Evolutionary conservation across 2,329 filamentous ascomycete genomes (phyloP).

Genomic region (Hyphodiscus sp.): DNA sequence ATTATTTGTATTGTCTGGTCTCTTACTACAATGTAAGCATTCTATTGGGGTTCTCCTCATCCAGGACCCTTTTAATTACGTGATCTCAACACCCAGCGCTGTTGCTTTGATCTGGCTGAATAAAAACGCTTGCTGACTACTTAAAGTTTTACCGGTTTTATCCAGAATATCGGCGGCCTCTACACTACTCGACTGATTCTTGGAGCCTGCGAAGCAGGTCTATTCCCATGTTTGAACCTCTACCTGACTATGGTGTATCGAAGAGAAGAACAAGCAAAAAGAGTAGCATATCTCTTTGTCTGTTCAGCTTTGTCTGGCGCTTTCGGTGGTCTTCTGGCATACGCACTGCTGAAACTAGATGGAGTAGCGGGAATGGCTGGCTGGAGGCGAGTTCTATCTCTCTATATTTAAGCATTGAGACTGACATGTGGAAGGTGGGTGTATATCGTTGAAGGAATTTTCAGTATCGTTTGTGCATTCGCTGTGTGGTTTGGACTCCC

Average conservation of each 20-base stretch:
- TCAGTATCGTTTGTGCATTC: conserved; percentile 36
- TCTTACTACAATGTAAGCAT: conserved; percentile 35
- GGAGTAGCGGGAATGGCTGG: conserved; percentile 37
- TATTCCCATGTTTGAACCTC: conserved; percentile 43
- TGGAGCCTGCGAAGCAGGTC: conserved; percentile 41
- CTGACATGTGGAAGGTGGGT: conserved; percentile 30
- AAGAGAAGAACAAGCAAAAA: conserved; percentile 45
- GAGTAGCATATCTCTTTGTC: conserved; percentile 47
- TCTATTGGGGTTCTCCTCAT: too few relatives aligned
- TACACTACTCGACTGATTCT: conserved; percentile 41
- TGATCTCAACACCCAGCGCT: too few relatives aligned
- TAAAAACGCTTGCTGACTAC: too few relatives aligned
- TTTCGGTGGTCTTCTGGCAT: conserved; percentile 50
- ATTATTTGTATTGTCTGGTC: conserved; percentile 34
- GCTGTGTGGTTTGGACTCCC: conserved; percentile 42
- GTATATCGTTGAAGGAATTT: conserved; percentile 44
- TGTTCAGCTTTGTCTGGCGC: conserved; percentile 44
- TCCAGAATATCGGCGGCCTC: conserved; percentile 35
- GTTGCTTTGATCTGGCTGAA: too few relatives aligned
- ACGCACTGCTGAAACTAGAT: conserved; percentile 40
- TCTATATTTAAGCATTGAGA: too few relatives aligned
- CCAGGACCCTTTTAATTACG: too few relatives aligned
- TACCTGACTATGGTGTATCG: conserved; percentile 50
- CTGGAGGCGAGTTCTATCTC: conserved; percentile 40
- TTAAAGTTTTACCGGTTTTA: conserved; percentile 36